A percentile compares a stretch with the other conserved stretches of the same genome.
Conservation (phyloP, 2,329 filamentous ascomycete genomes). For the Aureobasidium vineae region DNA sequence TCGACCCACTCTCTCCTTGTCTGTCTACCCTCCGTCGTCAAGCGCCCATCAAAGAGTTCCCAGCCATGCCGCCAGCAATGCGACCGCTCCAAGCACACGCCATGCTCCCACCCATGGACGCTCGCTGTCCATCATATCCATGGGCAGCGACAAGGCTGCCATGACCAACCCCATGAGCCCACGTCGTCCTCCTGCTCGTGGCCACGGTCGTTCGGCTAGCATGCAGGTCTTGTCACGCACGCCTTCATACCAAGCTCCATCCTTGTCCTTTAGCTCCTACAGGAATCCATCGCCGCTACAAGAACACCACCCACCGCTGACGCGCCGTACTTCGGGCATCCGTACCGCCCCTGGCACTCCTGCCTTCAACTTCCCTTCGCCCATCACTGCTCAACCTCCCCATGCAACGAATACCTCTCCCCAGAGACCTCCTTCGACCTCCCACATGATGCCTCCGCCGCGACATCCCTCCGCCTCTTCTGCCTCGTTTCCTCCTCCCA, state of each 20-base stretch:
- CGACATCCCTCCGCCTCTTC: not conserved
- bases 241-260: constrained; percentile 1
- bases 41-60: not conserved
- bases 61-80: constrained; percentile 15
- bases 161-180: constrained; percentile 29
- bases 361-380: constrained; percentile 23
- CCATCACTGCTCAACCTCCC: not conserved
- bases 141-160: constrained; percentile 45
- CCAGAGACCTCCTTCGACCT: constrained; percentile 3
- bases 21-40: constrained; percentile 39
- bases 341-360: constrained; percentile 28
- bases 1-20: constrained; percentile 64
- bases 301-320: constrained; percentile 39
- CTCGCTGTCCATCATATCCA: constrained; percentile 51
- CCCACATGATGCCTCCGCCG: constrained; percentile 14
- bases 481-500: constrained; percentile 8
- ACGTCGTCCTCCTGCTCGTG: constrained; percentile 52
- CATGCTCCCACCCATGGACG: constrained; percentile 49
- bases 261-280: constrained; percentile 26
- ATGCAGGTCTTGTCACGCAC: constrained; percentile 62
- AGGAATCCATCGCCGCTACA: constrained; percentile 46
- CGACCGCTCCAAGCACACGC: constrained; percentile 33
- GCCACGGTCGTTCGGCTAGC: constrained; percentile 77
- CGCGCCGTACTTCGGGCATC: constrained; percentile 35
- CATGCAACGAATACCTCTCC: constrained; percentile 9